Evolutionary conservation across 2,329 filamentous ascomycete species (phyloP).

Genomic region (Davidsoniella eucalypti): DNA sequence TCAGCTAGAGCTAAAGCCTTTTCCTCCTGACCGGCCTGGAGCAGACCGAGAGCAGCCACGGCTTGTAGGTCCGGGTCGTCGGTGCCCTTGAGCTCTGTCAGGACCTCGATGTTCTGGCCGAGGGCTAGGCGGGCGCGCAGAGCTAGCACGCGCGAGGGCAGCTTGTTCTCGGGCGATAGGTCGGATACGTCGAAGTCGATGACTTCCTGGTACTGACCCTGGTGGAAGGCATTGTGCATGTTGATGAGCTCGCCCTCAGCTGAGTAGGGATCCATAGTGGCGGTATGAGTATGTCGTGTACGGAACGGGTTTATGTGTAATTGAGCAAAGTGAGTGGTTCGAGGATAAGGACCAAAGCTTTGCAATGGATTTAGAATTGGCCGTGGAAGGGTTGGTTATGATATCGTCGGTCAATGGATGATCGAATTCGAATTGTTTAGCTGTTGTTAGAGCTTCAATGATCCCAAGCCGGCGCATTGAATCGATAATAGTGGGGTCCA

Average conservation of each 20-base stretch:
- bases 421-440: not conserved
- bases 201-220: slow-evolving; percentile 74
- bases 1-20: slow-evolving; percentile 47
- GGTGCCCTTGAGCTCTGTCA: slow-evolving; percentile 49
- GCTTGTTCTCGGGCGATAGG: slow-evolving; percentile 62
- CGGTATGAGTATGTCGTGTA: slow-evolving; percentile 12
- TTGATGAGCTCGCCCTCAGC: slow-evolving; percentile 56
- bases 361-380: too few relatives aligned
- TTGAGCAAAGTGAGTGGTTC: not conserved
- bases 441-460: not conserved
- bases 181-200: slow-evolving; percentile 69
- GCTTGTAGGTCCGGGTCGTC: slow-evolving; percentile 51
- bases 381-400: too few relatives aligned
- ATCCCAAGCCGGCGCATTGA: not conserved
- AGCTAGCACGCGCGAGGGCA: slow-evolving; percentile 61
- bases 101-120: slow-evolving; percentile 58
- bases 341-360: too few relatives aligned
- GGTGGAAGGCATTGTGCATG: slow-evolving; percentile 54
- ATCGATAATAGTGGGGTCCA: slow-evolving; percentile 10
- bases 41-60: slow-evolving; percentile 59
- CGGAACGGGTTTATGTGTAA: slow-evolving; percentile 1
- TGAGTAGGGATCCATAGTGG: slow-evolving; percentile 51
- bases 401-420: not conserved
- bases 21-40: slow-evolving; percentile 40
- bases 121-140: slow-evolving; percentile 72